Conservation (phyloP, 106 monocot genomes). For the Platanthera guangdongensis region DNA sequence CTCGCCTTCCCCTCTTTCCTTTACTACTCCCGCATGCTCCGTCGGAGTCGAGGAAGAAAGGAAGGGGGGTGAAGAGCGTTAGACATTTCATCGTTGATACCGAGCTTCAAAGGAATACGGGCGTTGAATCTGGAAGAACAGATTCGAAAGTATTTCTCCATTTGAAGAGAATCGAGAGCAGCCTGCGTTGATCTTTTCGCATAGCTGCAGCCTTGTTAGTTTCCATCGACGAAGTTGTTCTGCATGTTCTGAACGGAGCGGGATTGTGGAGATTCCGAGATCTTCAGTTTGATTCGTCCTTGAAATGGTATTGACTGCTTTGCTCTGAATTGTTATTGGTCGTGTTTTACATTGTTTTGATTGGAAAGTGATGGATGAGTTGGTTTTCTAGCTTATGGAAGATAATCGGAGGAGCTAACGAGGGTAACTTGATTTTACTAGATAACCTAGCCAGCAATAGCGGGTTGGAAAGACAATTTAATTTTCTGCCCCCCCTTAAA, state of each 20-base stretch:
- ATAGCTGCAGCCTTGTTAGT: background rate
- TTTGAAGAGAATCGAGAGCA: background rate
- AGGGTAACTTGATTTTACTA: background rate
- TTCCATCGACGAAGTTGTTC: background rate
- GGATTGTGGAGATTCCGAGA: background rate
- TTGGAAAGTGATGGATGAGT: background rate
- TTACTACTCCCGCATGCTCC: background rate
- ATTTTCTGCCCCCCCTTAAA: background rate
- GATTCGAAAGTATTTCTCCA: background rate
- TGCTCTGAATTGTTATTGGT: background rate
- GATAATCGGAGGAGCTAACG: background rate
- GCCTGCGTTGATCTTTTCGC: background rate
- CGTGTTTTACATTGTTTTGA: background rate
- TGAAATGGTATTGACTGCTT: slow-evolving; percentile 10
- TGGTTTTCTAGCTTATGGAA: background rate
- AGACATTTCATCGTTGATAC: background rate
- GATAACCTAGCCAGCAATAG: background rate
- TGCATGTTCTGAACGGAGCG: background rate
- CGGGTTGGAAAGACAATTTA: background rate
- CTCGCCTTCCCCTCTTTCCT: background rate
- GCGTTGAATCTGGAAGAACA: slow-evolving; percentile 5
- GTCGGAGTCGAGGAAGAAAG: background rate
- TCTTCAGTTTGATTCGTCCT: background rate
- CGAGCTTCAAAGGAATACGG: background rate
- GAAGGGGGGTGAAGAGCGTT: background rate